Percentiles rank a stretch among this genome's conserved stretches.
phyloP scores from a whole-genome alignment of 306 rosid species.

The Dalbergia cochinchinensis region DNA sequence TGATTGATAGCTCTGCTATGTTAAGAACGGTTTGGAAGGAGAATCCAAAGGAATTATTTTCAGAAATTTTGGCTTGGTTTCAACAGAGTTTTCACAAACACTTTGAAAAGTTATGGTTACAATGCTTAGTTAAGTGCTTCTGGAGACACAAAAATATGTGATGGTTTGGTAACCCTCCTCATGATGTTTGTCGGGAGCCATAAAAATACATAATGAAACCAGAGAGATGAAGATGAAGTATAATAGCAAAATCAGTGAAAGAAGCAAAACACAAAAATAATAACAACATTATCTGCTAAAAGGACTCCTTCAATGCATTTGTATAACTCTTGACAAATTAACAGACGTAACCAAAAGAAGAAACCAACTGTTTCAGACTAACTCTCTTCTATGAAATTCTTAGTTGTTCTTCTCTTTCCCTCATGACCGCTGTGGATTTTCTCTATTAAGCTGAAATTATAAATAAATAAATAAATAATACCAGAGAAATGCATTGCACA shows the following conservation, averaged over 20 bases:
- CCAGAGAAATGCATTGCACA: no score
- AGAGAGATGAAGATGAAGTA: not conserved
- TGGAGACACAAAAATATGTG: conserved; percentile 51
- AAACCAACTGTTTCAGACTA: no score
- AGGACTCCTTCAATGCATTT: conserved; percentile 61
- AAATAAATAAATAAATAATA: no score
- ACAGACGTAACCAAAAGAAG: no score
- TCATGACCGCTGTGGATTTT: no score
- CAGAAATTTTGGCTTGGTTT: conserved; percentile 86
- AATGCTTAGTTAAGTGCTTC: conserved; percentile 68
- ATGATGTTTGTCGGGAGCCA: not conserved
- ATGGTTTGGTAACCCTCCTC: not conserved
- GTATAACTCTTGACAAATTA: no score
- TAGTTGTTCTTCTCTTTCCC: no score
- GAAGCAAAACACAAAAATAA: not conserved
- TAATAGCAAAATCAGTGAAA: not conserved
- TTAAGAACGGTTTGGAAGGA: conserved; percentile 76
- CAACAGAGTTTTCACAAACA: conserved; percentile 65
- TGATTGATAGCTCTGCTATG: conserved; percentile 60
- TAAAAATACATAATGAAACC: not conserved
- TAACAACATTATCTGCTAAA: not conserved
- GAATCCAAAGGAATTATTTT: conserved; percentile 67
- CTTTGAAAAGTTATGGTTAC: conserved; percentile 67
- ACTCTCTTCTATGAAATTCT: no score
- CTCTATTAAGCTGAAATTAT: no score